Percentiles rank a stretch among this genome's conserved stretches.
Evolutionary conservation across 2,329 filamentous ascomycete genomes (phyloP).

Genomic region (Endoconidiophora laricicola): DNA sequence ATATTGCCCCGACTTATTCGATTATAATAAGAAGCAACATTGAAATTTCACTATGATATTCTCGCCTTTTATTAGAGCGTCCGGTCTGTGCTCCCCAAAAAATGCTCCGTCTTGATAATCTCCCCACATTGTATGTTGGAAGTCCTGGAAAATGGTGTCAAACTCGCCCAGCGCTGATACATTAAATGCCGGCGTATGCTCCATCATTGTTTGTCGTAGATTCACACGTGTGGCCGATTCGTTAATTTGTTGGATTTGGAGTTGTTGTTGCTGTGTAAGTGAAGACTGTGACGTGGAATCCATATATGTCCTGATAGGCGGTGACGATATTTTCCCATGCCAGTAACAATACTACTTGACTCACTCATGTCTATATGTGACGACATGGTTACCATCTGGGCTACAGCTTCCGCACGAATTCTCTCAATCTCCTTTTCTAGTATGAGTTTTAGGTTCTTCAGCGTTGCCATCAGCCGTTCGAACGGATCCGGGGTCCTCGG

Average conservation of each 20-base stretch:
- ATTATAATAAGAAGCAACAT: too few relatives aligned
- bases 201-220: neutral
- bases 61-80: neutral
- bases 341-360: too few relatives aligned
- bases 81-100: constrained; percentile 21
- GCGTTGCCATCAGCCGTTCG: constrained; percentile 11
- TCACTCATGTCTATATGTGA: neutral
- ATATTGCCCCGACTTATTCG: too few relatives aligned
- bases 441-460: constrained; percentile 9
- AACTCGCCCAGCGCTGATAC: constrained; percentile 16
- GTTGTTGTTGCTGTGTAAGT: constrained; percentile 7
- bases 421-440: constrained; percentile 12
- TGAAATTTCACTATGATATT: neutral
- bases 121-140: constrained; percentile 17
- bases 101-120: constrained; percentile 15
- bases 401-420: neutral
- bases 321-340: too few relatives aligned
- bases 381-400: neutral
- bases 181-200: neutral
- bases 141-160: constrained; percentile 25
- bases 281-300: too few relatives aligned
- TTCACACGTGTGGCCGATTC: too few relatives aligned
- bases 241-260: neutral
- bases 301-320: too few relatives aligned
- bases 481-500: constrained; percentile 11